These are phyloP conservation scores for Cylindrodendrum hubeiense DNA, from an alignment of 2,329 filamentous ascomycete species.

Conservation along the genomic window DNA sequence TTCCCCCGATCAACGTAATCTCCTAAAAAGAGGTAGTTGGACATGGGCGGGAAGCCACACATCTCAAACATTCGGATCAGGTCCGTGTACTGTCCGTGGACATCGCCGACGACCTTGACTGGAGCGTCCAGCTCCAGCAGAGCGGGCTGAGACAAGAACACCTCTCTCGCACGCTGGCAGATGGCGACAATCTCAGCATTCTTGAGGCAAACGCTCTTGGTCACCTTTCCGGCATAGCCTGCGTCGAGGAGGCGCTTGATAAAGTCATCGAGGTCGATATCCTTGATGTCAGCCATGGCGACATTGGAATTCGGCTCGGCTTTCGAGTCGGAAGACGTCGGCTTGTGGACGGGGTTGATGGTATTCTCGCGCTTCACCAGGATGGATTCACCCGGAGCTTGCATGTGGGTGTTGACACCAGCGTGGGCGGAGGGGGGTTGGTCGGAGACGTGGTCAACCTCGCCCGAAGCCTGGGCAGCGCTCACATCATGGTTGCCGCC, in stretches of 20 bases:
- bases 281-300: constrained; percentile 90
- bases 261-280: constrained; percentile 96
- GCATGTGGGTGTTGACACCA: constrained; percentile 67
- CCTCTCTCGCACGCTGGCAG: constrained; percentile 88
- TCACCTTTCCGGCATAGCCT: constrained; percentile 95
- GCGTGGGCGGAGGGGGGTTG: constrained; percentile 79
- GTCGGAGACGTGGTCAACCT: constrained; percentile 95
- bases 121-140: constrained; percentile 92
- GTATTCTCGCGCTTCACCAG: constrained; percentile 83
- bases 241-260: constrained; percentile 95
- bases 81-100: constrained; percentile 99
- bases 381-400: constrained; percentile 88
- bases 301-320: constrained; percentile 67
- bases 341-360: constrained; percentile 72
- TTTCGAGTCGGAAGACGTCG: constrained; percentile 57
- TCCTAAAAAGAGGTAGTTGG: constrained; percentile 99
- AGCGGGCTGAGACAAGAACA: constrained; percentile 91
- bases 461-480: constrained; percentile 85
- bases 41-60: constrained; percentile 96
- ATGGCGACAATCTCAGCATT: constrained; percentile 98
- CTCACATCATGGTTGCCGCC: constrained; percentile 81
- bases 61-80: constrained; percentile 97
- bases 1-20: constrained; percentile 99
- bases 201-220: constrained; percentile 96
- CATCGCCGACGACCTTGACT: constrained; percentile 98